These are phyloP conservation scores for Cutaneotrichosporon arboriforme DNA, from an alignment of 1,284 basidiomycete genomes.

Conservation along the genomic window DNA sequence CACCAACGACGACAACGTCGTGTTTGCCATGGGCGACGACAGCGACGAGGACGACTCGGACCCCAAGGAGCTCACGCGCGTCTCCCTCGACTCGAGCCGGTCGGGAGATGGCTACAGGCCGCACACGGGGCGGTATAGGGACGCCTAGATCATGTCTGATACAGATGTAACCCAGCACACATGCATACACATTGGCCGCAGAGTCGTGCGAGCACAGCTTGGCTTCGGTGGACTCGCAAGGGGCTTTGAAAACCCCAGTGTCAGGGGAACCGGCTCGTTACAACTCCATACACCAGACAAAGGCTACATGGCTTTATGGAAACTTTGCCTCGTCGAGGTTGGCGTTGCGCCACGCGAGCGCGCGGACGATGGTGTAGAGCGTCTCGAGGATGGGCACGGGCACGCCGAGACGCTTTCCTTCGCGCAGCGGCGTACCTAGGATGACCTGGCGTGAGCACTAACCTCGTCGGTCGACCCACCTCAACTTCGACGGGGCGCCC, in stretches of 20 bases:
- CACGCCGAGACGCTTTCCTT: conserved; percentile 46
- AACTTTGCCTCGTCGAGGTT: conserved; percentile 28
- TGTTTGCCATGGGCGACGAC: conserved; percentile 77
- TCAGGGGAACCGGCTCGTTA: too few relatives aligned
- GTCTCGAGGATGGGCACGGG: conserved; percentile 42
- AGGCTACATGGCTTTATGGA: too few relatives aligned
- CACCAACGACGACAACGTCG: conserved; percentile 64
- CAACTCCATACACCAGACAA: too few relatives aligned
- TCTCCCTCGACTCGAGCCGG: conserved; percentile 2
- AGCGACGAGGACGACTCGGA: conserved; percentile 26
- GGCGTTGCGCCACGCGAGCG: conserved; percentile 41
- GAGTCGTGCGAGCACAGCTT: too few relatives aligned
- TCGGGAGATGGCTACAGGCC: background rate
- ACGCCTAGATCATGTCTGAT: background rate
- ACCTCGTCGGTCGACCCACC: background rate
- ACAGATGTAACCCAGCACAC: too few relatives aligned
- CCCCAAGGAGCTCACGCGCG: background rate
- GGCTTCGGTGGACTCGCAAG: too few relatives aligned
- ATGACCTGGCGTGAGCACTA: conserved; percentile 27
- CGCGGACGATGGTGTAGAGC: conserved; percentile 44
- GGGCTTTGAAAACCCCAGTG: too few relatives aligned
- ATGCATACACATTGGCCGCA: too few relatives aligned
- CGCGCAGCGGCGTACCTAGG: conserved; percentile 45
- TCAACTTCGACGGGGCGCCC: conserved; percentile 38
- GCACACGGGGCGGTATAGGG: background rate